Base-by-base conservation (phyloP, 768 basidiomycete species). In the Trichaptum fuscoviolaceum region DNA sequence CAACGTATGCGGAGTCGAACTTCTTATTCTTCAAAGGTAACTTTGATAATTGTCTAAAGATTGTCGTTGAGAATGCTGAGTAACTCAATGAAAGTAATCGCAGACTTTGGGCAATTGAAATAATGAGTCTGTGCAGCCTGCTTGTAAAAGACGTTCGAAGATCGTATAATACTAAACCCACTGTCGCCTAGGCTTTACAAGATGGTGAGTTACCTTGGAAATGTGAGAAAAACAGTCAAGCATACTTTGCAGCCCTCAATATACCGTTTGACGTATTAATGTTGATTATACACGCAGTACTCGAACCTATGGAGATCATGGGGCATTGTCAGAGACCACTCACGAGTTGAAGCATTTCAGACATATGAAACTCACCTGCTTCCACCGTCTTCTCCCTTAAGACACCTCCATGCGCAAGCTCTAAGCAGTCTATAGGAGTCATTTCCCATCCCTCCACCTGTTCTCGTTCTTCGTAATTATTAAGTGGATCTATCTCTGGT, bases 201-300 rank as follows among this genome's bases (percentile, higher is more conserved):
- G 27, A 34, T 69, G 66, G 58, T 67, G 61, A 64, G 59, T 42
- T 64, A 60, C 62, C 20, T 63, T 57, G 62, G 59, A 12, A 26
- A 34, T 25, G 57, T 58, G 35, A 24, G 7, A 35, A 25, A 61
- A 12, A 34, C 59, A 64, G 18, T 58, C 25, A 24, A 62, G 78
- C 85, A 70, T 73, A 92, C 92, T 92, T 93, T 66, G 91, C 90
- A 25, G 91, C 85, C 63, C 89, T 89, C 66, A 94, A 79, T 58
- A 89, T 68, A 18, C 92, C 92, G 1, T 88, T 89, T 20, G 89
- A 84, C 9, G 90, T 83, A 72, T 93, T 93, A 65, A 94, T 74
- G 64, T 84, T 91, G 66, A 65, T 73, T 68, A 94, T 76, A 71
- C 90, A 92, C 35, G 91, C 92, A 0, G 93, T 95, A 73, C 93